Evolutionary conservation across 768 basidiomycete genomes (phyloP), one percentile per base, ranked within the genome.

Genomic region (Leccinum variicolor): DNA sequence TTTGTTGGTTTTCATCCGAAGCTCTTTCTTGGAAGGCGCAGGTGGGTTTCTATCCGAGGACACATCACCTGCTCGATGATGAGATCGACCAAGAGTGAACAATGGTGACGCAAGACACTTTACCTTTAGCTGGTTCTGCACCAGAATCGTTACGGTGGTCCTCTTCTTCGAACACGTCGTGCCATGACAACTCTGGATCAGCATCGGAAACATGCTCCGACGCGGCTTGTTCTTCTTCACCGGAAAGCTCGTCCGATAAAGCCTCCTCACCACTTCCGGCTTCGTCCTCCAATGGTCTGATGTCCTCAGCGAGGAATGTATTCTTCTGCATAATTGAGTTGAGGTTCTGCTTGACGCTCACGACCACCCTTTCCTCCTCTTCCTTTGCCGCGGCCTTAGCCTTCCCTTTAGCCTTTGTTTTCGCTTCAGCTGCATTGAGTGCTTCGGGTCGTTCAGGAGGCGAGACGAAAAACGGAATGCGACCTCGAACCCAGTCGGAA

Each of bases 401-500:
- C 64, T 89, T 90, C 10, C 81, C 81, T 68, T 84, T 84, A 19
- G 59, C 70, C 52, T 77, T 77, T n/a, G 55, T 66, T 47, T 71
- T 76, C 45, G 73, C 73, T 75, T 88, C 89, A 13, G 75, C 76
- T 66, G 76, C 77, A 66, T 90, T 89, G 56, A 89, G 74, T 63
- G 84, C 87, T 62, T 86, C 85, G 9, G 89, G 69, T 56, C 90
- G 77, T 70, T 92, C 93, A 55, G 96, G 96, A 14, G 97, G 97
- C 13, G 89, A 70, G 36, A 94, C 94, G 67, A 98, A 99, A 80
- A 87, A 99, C 19, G 97, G 97, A 67, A 99, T 96, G 64, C 93
- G 89, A 8, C 96, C 97, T 48, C 97, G 80, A 57, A 98, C 94
- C 96, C 96, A 98, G 72, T 98, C 97, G 71, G 87, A 92, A 67